These are phyloP conservation scores for Pythium guiyangense DNA, from an alignment of 352 stramenopile genomes.

Conservation along the genomic window DNA sequence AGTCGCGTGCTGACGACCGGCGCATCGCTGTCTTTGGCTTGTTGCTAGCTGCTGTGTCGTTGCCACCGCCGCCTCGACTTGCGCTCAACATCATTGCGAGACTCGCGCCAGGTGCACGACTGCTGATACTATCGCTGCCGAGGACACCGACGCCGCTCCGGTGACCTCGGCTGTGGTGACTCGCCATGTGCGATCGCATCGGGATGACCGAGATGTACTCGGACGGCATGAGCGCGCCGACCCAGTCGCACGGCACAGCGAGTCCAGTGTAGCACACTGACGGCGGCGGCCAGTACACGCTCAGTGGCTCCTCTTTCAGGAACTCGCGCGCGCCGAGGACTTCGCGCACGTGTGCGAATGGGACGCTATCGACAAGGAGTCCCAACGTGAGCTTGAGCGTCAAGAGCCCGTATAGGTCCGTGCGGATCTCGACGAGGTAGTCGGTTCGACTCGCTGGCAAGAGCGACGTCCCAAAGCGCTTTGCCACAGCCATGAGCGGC, in stretches of 20 bases:
- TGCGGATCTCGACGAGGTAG: conserved; percentile 66
- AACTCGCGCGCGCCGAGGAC: conserved; percentile 43
- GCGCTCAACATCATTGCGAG: background rate
- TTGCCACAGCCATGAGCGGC: conserved; percentile 44
- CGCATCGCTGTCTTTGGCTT: background rate
- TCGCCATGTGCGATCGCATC: conserved; percentile 20
- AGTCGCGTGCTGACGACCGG: conserved; percentile 4
- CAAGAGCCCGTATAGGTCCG: conserved; percentile 43
- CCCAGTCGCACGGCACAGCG: conserved; percentile 52
- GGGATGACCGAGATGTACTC: conserved; percentile 65
- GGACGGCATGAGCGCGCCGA: conserved; percentile 58
- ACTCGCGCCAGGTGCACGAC: background rate
- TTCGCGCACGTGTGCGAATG: conserved; percentile 51
- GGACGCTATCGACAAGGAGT: conserved; percentile 52
- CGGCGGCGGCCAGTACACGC: conserved; percentile 59
- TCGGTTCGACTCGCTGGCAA: conserved; percentile 47
- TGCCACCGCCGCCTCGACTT: background rate
- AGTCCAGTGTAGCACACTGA: conserved; percentile 40
- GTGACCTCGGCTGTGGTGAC: background rate
- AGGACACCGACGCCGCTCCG: background rate
- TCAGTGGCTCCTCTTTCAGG: conserved; percentile 38
- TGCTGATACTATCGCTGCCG: background rate
- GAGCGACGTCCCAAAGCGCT: conserved; percentile 52
- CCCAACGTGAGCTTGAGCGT: conserved; percentile 77
- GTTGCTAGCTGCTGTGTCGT: background rate